These are phyloP conservation scores for Metarhizium rileyi DNA, from an alignment of 2,329 filamentous ascomycete species.

Conservation along the genomic window DNA sequence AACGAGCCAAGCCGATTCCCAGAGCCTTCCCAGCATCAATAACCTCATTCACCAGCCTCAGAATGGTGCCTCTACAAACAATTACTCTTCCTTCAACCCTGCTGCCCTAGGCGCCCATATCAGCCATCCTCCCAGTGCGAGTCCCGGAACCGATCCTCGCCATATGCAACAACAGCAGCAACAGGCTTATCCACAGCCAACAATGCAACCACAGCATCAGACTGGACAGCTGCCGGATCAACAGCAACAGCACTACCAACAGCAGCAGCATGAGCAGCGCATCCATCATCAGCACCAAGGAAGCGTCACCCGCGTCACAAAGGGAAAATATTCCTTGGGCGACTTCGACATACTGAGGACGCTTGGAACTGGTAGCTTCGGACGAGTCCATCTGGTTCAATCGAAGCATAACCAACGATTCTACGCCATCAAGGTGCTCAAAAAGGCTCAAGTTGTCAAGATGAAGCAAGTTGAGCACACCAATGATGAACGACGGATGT, in stretches of 20 bases:
- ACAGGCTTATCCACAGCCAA: conserved; percentile 17
- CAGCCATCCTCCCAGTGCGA: conserved; percentile 21
- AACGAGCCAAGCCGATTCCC: conserved; percentile 36
- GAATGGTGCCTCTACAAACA: conserved; percentile 31
- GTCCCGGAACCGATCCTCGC: conserved; percentile 27
- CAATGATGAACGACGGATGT: conserved; percentile 93
- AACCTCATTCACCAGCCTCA: conserved; percentile 61
- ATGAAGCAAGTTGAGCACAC: conserved; percentile 99
- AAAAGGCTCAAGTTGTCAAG: conserved; percentile 97
- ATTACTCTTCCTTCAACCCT: conserved; percentile 16
- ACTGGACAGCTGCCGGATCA: conserved; percentile 10
- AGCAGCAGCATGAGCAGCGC: conserved; percentile 18
- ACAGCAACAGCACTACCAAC: conserved; percentile 14
- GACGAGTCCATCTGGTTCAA: conserved; percentile 90
- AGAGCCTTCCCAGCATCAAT: conserved; percentile 71
- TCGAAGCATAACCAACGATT: conserved; percentile 97
- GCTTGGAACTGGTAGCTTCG: conserved; percentile 92
- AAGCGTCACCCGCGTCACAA: conserved; percentile 57
- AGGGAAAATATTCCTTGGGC: conserved; percentile 89
- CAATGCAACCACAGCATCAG: conserved; percentile 17
- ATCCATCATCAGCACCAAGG: conserved; percentile 23
- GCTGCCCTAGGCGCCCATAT: conserved; percentile 16
- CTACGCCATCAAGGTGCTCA: conserved; percentile 97
- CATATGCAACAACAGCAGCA: conserved; percentile 29
- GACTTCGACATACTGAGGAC: conserved; percentile 90